phyloP scores from a whole-genome alignment of 345 rosid genomes.

The Trapa incisa region DNA sequence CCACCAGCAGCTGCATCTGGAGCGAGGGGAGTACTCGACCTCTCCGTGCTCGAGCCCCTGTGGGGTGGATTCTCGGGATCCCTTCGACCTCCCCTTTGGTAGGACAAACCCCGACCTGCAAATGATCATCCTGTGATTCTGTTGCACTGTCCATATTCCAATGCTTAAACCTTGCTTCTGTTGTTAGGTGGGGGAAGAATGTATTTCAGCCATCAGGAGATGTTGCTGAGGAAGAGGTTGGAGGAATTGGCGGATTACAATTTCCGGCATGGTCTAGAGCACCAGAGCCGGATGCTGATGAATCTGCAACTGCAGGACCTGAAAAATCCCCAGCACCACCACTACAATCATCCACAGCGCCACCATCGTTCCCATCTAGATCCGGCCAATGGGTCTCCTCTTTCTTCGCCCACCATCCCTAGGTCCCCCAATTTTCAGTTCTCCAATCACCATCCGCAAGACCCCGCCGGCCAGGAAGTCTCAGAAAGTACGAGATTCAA shows the following conservation, averaged over 20 bases:
- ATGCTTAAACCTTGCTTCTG: neutral
- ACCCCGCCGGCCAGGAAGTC: constrained; percentile 17
- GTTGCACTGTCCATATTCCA: neutral
- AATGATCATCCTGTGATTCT: no score
- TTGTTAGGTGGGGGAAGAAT: constrained; percentile 27
- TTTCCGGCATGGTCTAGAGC: constrained; percentile 55
- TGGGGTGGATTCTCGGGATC: constrained; percentile 36
- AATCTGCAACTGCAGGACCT: constrained; percentile 43
- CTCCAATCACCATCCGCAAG: constrained; percentile 14
- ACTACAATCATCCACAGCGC: neutral
- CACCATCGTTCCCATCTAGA: constrained; percentile 25
- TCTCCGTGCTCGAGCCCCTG: constrained; percentile 33
- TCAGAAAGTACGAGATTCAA: constrained; percentile 18
- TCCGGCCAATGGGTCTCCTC: constrained; percentile 29
- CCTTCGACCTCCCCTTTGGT: constrained; percentile 47
- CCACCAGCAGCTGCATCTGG: constrained; percentile 34
- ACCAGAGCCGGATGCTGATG: constrained; percentile 45
- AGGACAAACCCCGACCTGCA: neutral
- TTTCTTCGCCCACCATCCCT: constrained; percentile 27
- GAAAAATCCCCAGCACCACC: constrained; percentile 13
- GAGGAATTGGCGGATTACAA: constrained; percentile 58
- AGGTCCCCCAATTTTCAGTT: constrained; percentile 21
- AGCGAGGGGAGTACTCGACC: constrained; percentile 41
- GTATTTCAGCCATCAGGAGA: constrained; percentile 38
- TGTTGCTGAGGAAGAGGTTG: constrained; percentile 47